Percentiles rank a stretch among this genome's conserved stretches.
phyloP scores from a whole-genome alignment of 2,329 filamentous ascomycete species.

The Fusarium equiseti region DNA sequence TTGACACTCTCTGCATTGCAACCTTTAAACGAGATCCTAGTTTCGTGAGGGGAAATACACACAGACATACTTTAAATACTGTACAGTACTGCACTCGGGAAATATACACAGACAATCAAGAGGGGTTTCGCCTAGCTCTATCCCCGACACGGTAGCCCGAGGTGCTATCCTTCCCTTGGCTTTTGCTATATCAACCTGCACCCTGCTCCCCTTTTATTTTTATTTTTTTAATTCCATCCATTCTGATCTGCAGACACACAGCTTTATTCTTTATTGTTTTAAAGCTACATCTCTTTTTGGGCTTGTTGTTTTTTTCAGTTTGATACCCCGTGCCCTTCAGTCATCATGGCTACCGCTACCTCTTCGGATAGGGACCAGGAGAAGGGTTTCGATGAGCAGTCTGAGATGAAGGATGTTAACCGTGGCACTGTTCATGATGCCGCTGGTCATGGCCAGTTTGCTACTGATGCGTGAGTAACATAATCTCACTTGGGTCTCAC shows the following conservation, averaged over 20 bases:
- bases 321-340: not conserved
- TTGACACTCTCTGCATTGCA: not conserved
- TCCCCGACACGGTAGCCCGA: slow-evolving; percentile 44
- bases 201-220: slow-evolving; percentile 17
- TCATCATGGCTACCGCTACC: slow-evolving; percentile 24
- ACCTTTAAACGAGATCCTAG: not conserved
- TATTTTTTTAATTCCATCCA: not conserved
- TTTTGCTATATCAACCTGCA: slow-evolving; percentile 32
- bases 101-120: slow-evolving; percentile 16
- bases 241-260: slow-evolving; percentile 25
- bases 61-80: not conserved
- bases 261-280: not conserved
- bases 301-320: not conserved
- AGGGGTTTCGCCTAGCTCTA: slow-evolving; percentile 17
- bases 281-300: not conserved
- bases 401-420: slow-evolving; percentile 37
- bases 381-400: slow-evolving; percentile 39
- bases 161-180: slow-evolving; percentile 33
- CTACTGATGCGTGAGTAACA: slow-evolving; percentile 45
- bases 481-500: not conserved
- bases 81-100: not conserved
- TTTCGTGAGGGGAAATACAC: slow-evolving; percentile 41
- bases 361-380: slow-evolving; percentile 44
- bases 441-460: slow-evolving; percentile 39
- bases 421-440: slow-evolving; percentile 37